phyloP scores from a whole-genome alignment of 306 rosid species.

The Urtica urens region DNA sequence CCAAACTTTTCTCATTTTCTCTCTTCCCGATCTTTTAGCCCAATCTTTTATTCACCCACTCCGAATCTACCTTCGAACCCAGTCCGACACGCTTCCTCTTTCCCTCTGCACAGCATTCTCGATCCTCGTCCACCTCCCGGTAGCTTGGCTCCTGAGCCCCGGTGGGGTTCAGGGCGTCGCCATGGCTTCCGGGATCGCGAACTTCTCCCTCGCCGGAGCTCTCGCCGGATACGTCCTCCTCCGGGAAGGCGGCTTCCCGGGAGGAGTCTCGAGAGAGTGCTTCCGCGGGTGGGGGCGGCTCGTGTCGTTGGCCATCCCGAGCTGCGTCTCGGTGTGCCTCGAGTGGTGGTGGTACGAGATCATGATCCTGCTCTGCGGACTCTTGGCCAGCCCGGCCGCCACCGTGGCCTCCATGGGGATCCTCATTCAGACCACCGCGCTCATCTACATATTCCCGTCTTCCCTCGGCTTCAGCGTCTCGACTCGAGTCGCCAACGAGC shows the following conservation, averaged over 20 bases:
- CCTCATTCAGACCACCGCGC: constrained; percentile 71
- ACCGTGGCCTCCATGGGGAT: constrained; percentile 95
- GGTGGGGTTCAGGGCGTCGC: constrained; percentile 75
- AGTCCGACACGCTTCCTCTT: constrained; percentile 81
- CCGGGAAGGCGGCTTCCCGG: constrained; percentile 57
- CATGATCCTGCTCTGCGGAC: constrained; percentile 75
- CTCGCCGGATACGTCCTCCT: constrained; percentile 40
- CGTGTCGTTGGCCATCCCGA: constrained; percentile 59
- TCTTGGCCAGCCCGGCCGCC: constrained; percentile 42
- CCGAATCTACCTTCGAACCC: constrained; percentile 67
- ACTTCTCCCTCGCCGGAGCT: constrained; percentile 54
- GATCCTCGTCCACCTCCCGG: constrained; percentile 66
- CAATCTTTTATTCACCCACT: constrained; percentile 76
- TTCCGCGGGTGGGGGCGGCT: constrained; percentile 51
- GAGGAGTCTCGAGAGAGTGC: constrained; percentile 43
- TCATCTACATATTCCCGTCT: constrained; percentile 78
- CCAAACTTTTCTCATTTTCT: constrained; percentile 54
- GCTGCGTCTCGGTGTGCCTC: constrained; percentile 81
- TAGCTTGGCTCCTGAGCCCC: constrained; percentile 46
- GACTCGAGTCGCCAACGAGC: constrained; percentile 72
- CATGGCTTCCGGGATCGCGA: constrained; percentile 63
- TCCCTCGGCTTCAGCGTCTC: constrained; percentile 81
- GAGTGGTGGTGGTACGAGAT: constrained; percentile 99
- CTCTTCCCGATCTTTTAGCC: constrained; percentile 82
- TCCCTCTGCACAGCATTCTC: constrained; percentile 59